A percentile compares a stretch with the other conserved stretches of the same genome.
Conservation (phyloP, 2,329 filamentous ascomycete species). For the Neocucurbitaria cava region DNA sequence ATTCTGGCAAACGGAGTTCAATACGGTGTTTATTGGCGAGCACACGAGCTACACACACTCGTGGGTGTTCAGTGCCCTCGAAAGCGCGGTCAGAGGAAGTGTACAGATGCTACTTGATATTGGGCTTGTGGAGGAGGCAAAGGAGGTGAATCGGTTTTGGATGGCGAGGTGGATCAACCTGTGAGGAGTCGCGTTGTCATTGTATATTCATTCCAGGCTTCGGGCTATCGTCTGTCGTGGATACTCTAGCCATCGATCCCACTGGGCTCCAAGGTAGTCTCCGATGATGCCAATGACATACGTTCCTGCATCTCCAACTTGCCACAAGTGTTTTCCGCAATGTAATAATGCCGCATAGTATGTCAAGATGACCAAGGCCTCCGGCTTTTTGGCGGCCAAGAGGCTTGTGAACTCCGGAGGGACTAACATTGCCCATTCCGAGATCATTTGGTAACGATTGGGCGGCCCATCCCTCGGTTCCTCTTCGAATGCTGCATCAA, state of each 20-base stretch:
- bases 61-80: conserved; percentile 69
- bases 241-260: conserved; percentile 12
- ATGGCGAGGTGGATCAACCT: conserved; percentile 67
- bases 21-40: conserved; percentile 69
- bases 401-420: conserved; percentile 45
- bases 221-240: background rate
- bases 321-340: conserved; percentile 29
- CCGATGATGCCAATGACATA: conserved; percentile 55
- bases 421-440: conserved; percentile 49
- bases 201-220: background rate
- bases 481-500: conserved; percentile 23
- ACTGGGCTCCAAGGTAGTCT: conserved; percentile 51
- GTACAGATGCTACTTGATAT: conserved; percentile 67
- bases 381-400: conserved; percentile 46
- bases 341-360: conserved; percentile 61
- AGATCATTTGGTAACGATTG: conserved; percentile 33
- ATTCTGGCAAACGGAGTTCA: conserved; percentile 71
- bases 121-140: conserved; percentile 71
- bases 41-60: conserved; percentile 73
- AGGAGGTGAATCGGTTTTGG: conserved; percentile 67
- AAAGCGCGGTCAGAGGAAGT: conserved; percentile 67
- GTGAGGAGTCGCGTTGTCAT: background rate
- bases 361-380: conserved; percentile 58
- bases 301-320: conserved; percentile 25
- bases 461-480: background rate